Conservation (phyloP, 1,139 yeast species). For the Saccharomycopsis phalli region DNA sequence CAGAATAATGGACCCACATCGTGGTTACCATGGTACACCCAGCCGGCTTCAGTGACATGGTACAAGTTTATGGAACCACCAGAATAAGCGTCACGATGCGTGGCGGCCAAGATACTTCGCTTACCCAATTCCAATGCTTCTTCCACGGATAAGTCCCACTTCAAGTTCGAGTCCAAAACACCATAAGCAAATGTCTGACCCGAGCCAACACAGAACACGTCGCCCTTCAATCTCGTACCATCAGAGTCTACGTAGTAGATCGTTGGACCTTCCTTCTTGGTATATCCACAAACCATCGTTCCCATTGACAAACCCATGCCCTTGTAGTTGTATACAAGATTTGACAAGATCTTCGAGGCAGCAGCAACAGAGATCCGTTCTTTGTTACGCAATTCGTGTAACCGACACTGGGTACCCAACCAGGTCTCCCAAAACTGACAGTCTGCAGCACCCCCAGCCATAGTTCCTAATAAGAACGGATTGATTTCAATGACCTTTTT, state of each 20-base stretch:
- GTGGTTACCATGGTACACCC: constrained; percentile 93
- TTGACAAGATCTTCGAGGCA: constrained; percentile 87
- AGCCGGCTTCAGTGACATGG: constrained; percentile 88
- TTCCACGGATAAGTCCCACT: constrained; percentile 83
- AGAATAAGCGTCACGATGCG: constrained; percentile 97
- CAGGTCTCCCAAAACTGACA: constrained; percentile 99
- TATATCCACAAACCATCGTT: constrained; percentile 97
- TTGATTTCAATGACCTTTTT: constrained; percentile 95
- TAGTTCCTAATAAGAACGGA: constrained; percentile 89
- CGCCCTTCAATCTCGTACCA: constrained; percentile 93
- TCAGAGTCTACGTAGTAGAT: constrained; percentile 95
- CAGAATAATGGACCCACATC: constrained; percentile 89
- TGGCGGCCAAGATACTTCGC: constrained; percentile 93
- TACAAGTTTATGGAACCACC: constrained; percentile 94
- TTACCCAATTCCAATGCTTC: constrained; percentile 93
- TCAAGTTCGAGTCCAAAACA: constrained; percentile 85
- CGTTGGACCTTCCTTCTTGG: constrained; percentile 91
- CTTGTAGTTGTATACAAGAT: constrained; percentile 86
- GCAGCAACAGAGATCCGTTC: constrained; percentile 95
- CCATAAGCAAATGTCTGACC: constrained; percentile 99
- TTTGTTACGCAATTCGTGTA: constrained; percentile 89
- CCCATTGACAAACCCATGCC: constrained; percentile 99
- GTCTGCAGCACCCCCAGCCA: constrained; percentile 99
- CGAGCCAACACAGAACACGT: constrained; percentile 93
- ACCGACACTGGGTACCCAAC: constrained; percentile 94